Percentiles rank a stretch among this genome's conserved stretches.
Evolutionary conservation across 208 protist genomes (phyloP).

Genomic region (Naegleria gruberi): DNA sequence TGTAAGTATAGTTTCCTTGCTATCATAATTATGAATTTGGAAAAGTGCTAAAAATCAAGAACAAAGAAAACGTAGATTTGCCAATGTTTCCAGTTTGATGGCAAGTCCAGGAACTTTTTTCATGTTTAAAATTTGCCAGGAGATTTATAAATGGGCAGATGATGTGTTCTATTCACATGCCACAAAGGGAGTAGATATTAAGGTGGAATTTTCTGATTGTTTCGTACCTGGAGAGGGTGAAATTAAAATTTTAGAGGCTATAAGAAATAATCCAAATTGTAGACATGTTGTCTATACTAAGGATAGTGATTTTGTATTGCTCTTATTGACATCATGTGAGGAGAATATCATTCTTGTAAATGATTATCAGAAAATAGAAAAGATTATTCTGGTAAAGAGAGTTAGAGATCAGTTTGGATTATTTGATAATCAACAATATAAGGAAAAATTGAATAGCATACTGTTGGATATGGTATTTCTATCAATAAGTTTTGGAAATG

Average conservation of each 20-base stretch:
- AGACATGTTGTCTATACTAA: background rate
- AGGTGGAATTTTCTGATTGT: background rate
- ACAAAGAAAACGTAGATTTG: background rate
- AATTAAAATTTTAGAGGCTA: background rate
- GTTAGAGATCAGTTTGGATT: background rate
- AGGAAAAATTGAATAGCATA: too few species aligned
- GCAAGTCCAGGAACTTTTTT: background rate
- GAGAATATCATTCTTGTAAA: background rate
- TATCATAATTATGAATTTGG: background rate
- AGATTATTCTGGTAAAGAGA: background rate
- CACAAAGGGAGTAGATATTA: background rate
- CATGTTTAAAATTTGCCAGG: background rate
- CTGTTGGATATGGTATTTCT: background rate
- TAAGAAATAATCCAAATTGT: background rate
- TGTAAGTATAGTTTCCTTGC: background rate
- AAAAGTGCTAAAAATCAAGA: background rate
- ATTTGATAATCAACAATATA: background rate
- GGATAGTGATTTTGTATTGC: background rate
- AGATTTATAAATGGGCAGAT: background rate
- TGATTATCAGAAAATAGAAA: background rate
- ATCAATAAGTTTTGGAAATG: background rate
- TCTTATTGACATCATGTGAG: background rate
- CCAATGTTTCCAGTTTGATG: background rate
- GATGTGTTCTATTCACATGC: background rate
- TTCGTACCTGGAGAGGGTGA: background rate